Evolutionary conservation across 2,329 filamentous ascomycete species (phyloP).

Genomic region (Hymenoscyphus salicellus): DNA sequence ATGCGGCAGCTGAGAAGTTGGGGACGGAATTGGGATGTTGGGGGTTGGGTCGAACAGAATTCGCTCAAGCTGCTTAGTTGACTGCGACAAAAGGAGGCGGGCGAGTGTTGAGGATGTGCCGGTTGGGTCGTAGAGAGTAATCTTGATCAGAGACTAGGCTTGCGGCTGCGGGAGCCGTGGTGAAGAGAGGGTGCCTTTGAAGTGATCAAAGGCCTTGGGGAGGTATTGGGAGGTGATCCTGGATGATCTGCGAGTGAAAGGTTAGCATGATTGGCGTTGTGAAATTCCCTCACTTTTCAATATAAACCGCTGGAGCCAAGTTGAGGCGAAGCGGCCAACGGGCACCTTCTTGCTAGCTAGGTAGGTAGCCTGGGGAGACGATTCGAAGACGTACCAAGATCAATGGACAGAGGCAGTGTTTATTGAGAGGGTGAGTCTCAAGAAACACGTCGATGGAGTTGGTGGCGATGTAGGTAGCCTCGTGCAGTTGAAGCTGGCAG

Average conservation of each 20-base stretch:
- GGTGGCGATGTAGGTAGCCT: background rate
- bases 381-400: background rate
- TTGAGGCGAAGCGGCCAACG: background rate
- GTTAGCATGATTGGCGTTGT: conserved; percentile 3
- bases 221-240: conserved; percentile 11
- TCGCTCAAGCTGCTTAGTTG: conserved; percentile 48
- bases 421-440: background rate
- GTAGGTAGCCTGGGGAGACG: background rate
- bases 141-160: conserved; percentile 64
- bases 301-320: background rate
- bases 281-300: conserved; percentile 7
- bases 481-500: background rate
- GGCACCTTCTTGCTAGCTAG: background rate
- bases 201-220: conserved; percentile 59
- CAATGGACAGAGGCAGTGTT: background rate
- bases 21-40: conserved; percentile 54
- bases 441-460: background rate
- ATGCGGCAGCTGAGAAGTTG: conserved; percentile 95
- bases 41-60: conserved; percentile 50
- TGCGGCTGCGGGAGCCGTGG: conserved; percentile 63
- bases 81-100: conserved; percentile 56
- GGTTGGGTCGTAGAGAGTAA: conserved; percentile 63
- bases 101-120: conserved; percentile 64
- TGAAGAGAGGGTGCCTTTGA: conserved; percentile 58
- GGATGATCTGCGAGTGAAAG: conserved; percentile 17